A percentile compares a stretch with the other conserved stretches of the same genome.
Evolutionary conservation across 306 rosid species (phyloP).

Genomic region (Carpinus fangiana): DNA sequence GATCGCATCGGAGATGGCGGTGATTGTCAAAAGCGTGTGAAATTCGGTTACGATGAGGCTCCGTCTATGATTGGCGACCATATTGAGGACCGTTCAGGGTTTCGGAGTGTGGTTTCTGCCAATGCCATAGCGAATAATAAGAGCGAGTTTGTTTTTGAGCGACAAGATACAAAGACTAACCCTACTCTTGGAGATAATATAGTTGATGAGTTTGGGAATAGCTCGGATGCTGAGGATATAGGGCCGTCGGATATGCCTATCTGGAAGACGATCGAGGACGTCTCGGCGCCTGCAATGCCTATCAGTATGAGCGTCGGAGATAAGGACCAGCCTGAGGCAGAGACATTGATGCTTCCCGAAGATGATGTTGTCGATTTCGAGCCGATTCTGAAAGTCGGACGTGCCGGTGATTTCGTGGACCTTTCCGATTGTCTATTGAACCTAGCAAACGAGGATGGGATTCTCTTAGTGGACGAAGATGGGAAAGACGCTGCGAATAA

Average conservation of each 20-base stretch:
- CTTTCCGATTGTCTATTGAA: constrained; percentile 43
- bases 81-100: constrained; percentile 16
- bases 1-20: constrained; percentile 8
- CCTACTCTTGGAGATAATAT: constrained; percentile 26
- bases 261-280: constrained; percentile 64
- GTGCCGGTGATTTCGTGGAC: constrained; percentile 18
- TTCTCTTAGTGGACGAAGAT: constrained; percentile 36
- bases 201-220: constrained; percentile 40
- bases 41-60: constrained; percentile 20
- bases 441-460: constrained; percentile 37
- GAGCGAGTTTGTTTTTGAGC: constrained; percentile 7
- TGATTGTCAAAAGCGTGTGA: constrained; percentile 13
- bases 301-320: constrained; percentile 36
- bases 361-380: constrained; percentile 14
- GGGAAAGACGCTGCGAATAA: constrained; percentile 40
- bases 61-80: constrained; percentile 27
- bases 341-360: constrained; percentile 14
- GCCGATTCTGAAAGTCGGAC: constrained; percentile 6
- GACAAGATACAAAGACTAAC: constrained; percentile 18
- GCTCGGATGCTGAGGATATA: constrained; percentile 35
- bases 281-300: constrained; percentile 50
- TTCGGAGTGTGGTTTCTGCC: constrained; percentile 3
- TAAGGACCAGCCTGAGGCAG: constrained; percentile 15
- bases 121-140: neutral
- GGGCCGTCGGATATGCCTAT: constrained; percentile 49